Conservation (phyloP, 1,284 basidiomycete genomes). For the Trichosporon sp. region DNA sequence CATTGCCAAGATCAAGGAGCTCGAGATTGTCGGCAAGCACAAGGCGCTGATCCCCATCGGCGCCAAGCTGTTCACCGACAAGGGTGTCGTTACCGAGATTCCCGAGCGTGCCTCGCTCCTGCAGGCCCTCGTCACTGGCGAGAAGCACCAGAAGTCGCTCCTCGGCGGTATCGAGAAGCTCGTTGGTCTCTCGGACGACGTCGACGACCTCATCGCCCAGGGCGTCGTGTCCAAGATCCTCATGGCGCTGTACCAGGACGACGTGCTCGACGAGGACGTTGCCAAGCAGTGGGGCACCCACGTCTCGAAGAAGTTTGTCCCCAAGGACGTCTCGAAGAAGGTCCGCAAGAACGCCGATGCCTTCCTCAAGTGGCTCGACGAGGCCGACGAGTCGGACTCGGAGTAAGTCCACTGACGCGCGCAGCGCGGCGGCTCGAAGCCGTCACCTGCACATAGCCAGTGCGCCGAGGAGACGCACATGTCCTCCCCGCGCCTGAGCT, state of each 20-base stretch:
- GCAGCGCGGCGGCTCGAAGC: not conserved
- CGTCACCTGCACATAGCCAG: not conserved
- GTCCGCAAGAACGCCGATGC: conserved; percentile 94
- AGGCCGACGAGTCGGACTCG: conserved; percentile 30
- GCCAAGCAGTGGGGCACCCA: conserved; percentile 93
- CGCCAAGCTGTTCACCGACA: conserved; percentile 78
- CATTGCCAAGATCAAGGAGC: conserved; percentile 86
- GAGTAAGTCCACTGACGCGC: conserved; percentile 19
- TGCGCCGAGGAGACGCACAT: too few species aligned
- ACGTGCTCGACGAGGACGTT: conserved; percentile 90
- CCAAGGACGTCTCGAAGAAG: conserved; percentile 92
- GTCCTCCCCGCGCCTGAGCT: too few species aligned
- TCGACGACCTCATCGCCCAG: conserved; percentile 43
- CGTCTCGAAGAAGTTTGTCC: conserved; percentile 96
- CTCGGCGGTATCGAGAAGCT: conserved; percentile 87
- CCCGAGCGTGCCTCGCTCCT: conserved; percentile 74
- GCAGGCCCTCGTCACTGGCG: conserved; percentile 67
- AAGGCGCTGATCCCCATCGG: conserved; percentile 83
- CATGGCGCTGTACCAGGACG: conserved; percentile 92
- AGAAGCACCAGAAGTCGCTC: conserved; percentile 94
- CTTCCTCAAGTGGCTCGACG: conserved; percentile 68
- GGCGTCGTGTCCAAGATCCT: conserved; percentile 69
- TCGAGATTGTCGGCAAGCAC: conserved; percentile 95
- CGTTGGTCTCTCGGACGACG: conserved; percentile 68
- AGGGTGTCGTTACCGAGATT: conserved; percentile 74